Percentiles rank a stretch among this genome's conserved stretches.
Evolutionary conservation across 192 early-diverging fungal genomes (phyloP).

Genomic region (Dissophora ornata): DNA sequence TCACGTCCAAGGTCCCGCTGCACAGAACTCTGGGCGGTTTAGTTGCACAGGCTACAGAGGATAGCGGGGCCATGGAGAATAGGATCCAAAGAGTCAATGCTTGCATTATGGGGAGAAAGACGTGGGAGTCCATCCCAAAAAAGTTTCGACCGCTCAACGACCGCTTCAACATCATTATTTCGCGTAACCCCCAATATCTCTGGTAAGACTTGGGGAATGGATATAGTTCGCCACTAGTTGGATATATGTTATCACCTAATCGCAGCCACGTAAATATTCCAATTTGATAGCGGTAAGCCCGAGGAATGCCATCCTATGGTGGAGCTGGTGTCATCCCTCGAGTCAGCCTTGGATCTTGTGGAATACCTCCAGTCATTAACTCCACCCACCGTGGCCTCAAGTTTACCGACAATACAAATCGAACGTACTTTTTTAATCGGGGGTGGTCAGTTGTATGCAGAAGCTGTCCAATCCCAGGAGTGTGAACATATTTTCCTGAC

Average conservation of each 20-base stretch:
- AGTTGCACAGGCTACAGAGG: too few species aligned
- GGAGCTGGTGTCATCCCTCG: constrained; percentile 55
- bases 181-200: constrained; percentile 65
- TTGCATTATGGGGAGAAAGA: constrained; percentile 92
- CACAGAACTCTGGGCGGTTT: background rate
- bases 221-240: too few species aligned
- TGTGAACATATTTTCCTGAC: constrained; percentile 78
- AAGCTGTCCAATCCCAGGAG: constrained; percentile 66
- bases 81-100: constrained; percentile 68
- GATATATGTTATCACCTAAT: too few species aligned
- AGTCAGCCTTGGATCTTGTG: constrained; percentile 62
- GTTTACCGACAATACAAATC: background rate
- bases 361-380: constrained; percentile 50
- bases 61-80: background rate
- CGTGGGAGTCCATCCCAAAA: constrained; percentile 92
- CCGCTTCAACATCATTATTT: constrained; percentile 88
- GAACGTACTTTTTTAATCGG: constrained; percentile 82
- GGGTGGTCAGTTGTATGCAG: constrained; percentile 78
- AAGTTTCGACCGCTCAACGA: constrained; percentile 79
- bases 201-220: constrained; percentile 12
- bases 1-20: constrained; percentile 60
- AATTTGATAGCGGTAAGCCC: constrained; percentile 14
- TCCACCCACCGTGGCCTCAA: background rate
- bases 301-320: constrained; percentile 44
- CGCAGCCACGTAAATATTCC: too few species aligned